Conservation (phyloP, 176 grass and related monocot genomes). For the Alopecurus myosuroides region DNA sequence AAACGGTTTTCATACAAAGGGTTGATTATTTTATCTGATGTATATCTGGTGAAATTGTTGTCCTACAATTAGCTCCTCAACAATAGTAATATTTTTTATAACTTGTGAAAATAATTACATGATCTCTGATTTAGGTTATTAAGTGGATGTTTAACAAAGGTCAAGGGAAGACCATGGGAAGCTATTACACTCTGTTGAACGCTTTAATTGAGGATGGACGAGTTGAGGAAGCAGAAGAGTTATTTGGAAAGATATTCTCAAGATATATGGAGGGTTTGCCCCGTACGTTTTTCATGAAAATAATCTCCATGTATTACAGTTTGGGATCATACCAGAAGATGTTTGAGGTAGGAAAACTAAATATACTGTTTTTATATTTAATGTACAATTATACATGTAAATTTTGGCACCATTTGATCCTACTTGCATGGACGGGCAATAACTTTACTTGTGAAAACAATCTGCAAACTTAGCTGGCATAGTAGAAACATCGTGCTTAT, state of each 20-base stretch:
- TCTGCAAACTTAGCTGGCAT: background rate
- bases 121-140: no score
- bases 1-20: background rate
- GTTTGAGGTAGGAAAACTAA: no score
- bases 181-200: no score
- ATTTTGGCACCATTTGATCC: background rate
- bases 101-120: background rate
- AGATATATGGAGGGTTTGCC: no score
- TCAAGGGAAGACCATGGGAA: no score
- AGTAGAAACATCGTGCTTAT: conserved; percentile 7
- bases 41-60: background rate
- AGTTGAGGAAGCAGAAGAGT: no score
- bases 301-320: no score
- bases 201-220: no score
- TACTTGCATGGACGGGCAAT: background rate
- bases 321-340: no score
- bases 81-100: background rate
- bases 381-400: background rate
- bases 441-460: background rate
- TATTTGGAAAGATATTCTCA: no score
- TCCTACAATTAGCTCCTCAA: background rate
- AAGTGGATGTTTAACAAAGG: no score
- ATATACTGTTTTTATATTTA: conserved; percentile 1
- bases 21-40: background rate
- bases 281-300: no score